These are phyloP conservation scores for Sarocladium strictum DNA, from an alignment of 2,329 filamentous ascomycete genomes.

Conservation along the genomic window DNA sequence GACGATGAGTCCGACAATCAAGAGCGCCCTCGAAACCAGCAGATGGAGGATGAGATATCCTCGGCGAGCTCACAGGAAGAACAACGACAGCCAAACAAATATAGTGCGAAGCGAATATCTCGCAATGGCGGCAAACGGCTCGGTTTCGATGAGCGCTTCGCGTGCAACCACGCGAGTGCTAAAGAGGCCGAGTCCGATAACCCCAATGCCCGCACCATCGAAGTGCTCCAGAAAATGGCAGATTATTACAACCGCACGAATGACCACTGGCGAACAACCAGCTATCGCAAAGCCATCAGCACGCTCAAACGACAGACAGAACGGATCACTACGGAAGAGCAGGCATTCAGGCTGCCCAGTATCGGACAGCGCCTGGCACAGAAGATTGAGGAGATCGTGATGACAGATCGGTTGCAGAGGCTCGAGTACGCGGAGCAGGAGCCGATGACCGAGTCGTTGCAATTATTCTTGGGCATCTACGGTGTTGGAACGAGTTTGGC, in stretches of 20 bases:
- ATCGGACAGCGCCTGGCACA: conserved; percentile 69
- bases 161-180: conserved; percentile 48
- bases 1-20: conserved; percentile 41
- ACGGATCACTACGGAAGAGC: conserved; percentile 61
- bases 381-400: conserved; percentile 86
- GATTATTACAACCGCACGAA: conserved; percentile 69
- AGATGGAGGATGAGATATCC: conserved; percentile 6
- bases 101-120: background rate
- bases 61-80: conserved; percentile 16
- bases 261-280: conserved; percentile 69
- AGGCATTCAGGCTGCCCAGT: conserved; percentile 61
- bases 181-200: conserved; percentile 41
- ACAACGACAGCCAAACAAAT: conserved; percentile 12
- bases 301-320: conserved; percentile 59
- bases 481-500: conserved; percentile 68
- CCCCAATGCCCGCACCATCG: conserved; percentile 71
- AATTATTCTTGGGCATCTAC: conserved; percentile 72
- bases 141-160: conserved; percentile 42
- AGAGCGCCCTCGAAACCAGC: conserved; percentile 4
- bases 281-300: conserved; percentile 73
- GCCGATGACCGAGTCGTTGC: conserved; percentile 57
- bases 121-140: conserved; percentile 10
- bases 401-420: conserved; percentile 63
- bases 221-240: conserved; percentile 71
- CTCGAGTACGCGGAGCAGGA: conserved; percentile 67